Evolutionary conservation across 2,329 filamentous ascomycete species (phyloP), one percentile per base, ranked within the genome.

Genomic region (Trichoderma polysporum): DNA sequence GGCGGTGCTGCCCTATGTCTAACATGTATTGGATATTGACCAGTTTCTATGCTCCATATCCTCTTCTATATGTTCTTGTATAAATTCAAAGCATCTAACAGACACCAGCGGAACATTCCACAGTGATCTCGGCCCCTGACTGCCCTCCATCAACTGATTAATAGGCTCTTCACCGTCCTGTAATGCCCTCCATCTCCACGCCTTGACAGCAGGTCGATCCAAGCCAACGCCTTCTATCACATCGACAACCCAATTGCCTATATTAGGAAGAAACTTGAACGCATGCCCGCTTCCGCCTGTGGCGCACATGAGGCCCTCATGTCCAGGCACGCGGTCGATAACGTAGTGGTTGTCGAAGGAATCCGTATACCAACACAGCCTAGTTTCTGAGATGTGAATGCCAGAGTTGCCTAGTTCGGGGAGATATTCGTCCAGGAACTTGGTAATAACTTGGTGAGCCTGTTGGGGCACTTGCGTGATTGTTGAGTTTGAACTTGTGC

Each of bases 211-310:
- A 37, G 59, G 59, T 6, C 58, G 31, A 5, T 68, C 61, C n/a
- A 58, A 22, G 17, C 41, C 45, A 33, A 58, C 19, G 9, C 64
- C 57, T 25, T 66, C 64, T 13, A 68, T 59, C 88, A 70, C 80
- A 68, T 87, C 82, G 0, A 84, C 79, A 13, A 88, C 82, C 68
- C 79, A 80, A 39, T 83, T 82, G 1, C 87, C 86, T 69, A 89
- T 81, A 3, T 84, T 83, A 0, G 87, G 87, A 57, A 88, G 72
- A 68, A 86, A 89, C 70, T 89, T 89, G 74, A 88, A 89, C 0
- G 80, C 87, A 74, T 89, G 87, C 0, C 88, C 87, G 39, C 82
- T 85, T 0, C 88, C 88, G 0, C 86, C 87, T 0, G 87, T 89
- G 2, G 86, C 86, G 0, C 89, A 80, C 71, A 88, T 84, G 0